These are phyloP conservation scores for Chlorociboria aeruginascens DNA, from an alignment of 495 filamentous ascomycete genomes.

Conservation along the genomic window DNA sequence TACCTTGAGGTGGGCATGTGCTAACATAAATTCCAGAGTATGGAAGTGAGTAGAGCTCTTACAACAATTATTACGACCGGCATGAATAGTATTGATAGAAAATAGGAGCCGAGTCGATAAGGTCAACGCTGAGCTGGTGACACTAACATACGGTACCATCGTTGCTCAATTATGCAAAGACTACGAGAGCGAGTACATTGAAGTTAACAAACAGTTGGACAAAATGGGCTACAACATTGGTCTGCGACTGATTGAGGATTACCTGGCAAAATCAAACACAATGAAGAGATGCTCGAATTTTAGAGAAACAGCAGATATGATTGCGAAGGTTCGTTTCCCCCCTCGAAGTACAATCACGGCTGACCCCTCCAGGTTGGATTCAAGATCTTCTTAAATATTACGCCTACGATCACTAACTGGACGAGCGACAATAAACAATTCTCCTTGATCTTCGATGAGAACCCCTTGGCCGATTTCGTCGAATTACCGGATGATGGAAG, in stretches of 20 bases:
- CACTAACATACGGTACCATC: conserved; percentile 94
- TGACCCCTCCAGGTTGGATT: conserved; percentile 64
- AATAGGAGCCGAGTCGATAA: conserved; percentile 53
- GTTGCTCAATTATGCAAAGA: conserved; percentile 94
- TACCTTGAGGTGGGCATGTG: background rate
- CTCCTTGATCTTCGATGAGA: conserved; percentile 92
- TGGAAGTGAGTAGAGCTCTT: conserved; percentile 70
- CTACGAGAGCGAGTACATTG: conserved; percentile 80
- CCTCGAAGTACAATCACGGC: background rate
- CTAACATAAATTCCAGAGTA: conserved; percentile 47
- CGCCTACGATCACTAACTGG: conserved; percentile 93
- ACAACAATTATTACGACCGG: background rate
- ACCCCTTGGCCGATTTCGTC: conserved; percentile 93
- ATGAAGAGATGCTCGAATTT: conserved; percentile 81
- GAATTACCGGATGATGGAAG: conserved; percentile 92
- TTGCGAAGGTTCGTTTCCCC: conserved; percentile 59
- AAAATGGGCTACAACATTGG: conserved; percentile 99
- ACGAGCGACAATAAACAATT: conserved; percentile 91
- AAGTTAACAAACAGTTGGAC: conserved; percentile 94
- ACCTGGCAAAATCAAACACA: conserved; percentile 84
- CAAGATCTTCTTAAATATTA: conserved; percentile 97
- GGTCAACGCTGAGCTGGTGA: conserved; percentile 86
- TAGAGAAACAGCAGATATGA: conserved; percentile 89
- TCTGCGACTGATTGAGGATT: conserved; percentile 91
- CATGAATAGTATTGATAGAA: background rate